Conservation (phyloP, 2,329 filamentous ascomycete species). For the Monilinia aucupariae region DNA sequence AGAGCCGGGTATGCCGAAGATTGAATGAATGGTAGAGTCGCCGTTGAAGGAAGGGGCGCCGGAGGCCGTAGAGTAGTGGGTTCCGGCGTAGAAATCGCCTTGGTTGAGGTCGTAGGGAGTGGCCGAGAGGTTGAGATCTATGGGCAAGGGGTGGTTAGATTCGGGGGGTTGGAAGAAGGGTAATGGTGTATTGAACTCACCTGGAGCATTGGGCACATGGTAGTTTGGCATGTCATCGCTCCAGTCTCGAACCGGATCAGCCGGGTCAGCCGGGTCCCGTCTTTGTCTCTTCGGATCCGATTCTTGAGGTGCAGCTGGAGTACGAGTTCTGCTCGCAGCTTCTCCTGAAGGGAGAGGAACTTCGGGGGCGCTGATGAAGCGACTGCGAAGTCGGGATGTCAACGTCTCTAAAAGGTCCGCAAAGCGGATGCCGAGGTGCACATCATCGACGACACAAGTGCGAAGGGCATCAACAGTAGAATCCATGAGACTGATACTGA, state of each 20-base stretch:
- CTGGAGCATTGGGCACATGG: constrained; percentile 24
- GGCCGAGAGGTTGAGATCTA: constrained; percentile 46
- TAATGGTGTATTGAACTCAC: constrained; percentile 19
- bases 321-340: constrained; percentile 24
- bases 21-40: constrained; percentile 27
- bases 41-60: constrained; percentile 24
- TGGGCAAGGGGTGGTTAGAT: constrained; percentile 12
- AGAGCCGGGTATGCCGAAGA: constrained; percentile 23
- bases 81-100: constrained; percentile 48
- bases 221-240: constrained; percentile 30
- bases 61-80: constrained; percentile 32
- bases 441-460: constrained; percentile 76
- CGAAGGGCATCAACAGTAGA: constrained; percentile 67
- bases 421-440: constrained; percentile 78
- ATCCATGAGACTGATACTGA: constrained; percentile 71
- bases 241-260: constrained; percentile 31
- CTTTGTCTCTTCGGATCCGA: constrained; percentile 34
- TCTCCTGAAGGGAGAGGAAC: constrained; percentile 35
- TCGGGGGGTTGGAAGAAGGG: not conserved
- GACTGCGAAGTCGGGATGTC: constrained; percentile 65
- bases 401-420: constrained; percentile 76
- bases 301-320: constrained; percentile 31
- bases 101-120: constrained; percentile 56
- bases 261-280: constrained; percentile 23
- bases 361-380: constrained; percentile 63